Evolutionary conservation across 176 grass and related monocot genomes (phyloP), one percentile per base, ranked within the genome.

Genomic region (Aegilops sharonensis): DNA sequence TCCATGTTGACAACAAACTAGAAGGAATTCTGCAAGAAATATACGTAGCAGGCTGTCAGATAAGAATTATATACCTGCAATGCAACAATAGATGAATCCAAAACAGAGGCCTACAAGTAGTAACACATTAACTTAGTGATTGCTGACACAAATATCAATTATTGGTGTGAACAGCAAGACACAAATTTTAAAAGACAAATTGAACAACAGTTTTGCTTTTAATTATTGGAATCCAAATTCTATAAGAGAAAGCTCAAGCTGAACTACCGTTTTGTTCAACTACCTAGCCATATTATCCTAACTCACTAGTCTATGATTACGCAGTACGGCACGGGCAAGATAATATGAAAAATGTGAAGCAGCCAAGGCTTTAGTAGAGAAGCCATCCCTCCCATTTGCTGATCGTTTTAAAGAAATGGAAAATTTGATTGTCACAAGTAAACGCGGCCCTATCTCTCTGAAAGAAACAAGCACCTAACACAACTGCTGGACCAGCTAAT

Each of bases 391-490:
- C 37, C 37, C 69, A 47, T 17, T 78, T 17, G n/a, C 31, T 52
- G 30, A 37, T 29, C 79, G 21, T 11, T 43, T 66, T 59, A 17
- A 54, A 79, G 36, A 75, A 68, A 30, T 13, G 68, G 34, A 81
- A 18, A 15, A 32, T 29, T 34, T 11, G 62, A 10, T 32, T 57
- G 31, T 5, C 62, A 31, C 40, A 50, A 29, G 6, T 20, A 42
- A 23, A 40, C 2, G 2, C 5, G 0, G 17, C 62, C 11, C 21
- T 36, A 10, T 70, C 13, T 31, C 34, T 71, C 57, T 15, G 86
- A 85, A 85, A 82, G 82, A 85, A 45, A 45, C 39, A 27, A 9
- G n/a, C 62, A 77, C 77, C 81, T 65, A 77, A 76, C 69, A n/a
- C 23, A 75, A n/a, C 23, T 1, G 11, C 43, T 13, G 43, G 43